A percentile compares a stretch with the other conserved stretches of the same genome.
Conservation (phyloP, 768 basidiomycete species). For the Pleurotus tuber-regium region DNA sequence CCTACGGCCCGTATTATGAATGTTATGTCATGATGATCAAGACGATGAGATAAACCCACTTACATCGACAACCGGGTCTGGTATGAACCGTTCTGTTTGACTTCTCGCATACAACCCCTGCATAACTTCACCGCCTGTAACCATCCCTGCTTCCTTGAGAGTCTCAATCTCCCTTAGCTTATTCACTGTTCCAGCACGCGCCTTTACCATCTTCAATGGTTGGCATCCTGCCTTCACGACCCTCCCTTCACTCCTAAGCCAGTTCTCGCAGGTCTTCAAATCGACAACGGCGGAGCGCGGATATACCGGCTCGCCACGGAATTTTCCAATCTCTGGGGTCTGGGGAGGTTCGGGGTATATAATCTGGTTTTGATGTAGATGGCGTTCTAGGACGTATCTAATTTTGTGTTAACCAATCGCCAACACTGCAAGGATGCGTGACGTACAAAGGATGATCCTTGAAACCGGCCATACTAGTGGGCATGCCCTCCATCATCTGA, state of each 20-base stretch:
- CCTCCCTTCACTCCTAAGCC: conserved; percentile 85
- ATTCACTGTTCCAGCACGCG: conserved; percentile 77
- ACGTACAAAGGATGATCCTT: conserved; percentile 91
- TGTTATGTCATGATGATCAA: too few relatives aligned
- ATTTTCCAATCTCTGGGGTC: conserved; percentile 80
- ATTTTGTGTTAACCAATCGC: not conserved
- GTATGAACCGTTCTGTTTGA: conserved; percentile 82
- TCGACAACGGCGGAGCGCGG: conserved; percentile 79
- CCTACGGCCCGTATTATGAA: conserved; percentile 45
- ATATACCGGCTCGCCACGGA: conserved; percentile 92
- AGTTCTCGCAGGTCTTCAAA: conserved; percentile 90
- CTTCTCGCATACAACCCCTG: conserved; percentile 84
- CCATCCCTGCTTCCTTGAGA: conserved; percentile 38
- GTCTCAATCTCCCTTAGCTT: conserved; percentile 65
- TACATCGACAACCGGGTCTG: conserved; percentile 83
- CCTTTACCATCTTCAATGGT: conserved; percentile 88
- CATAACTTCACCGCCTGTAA: conserved; percentile 55
- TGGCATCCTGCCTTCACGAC: conserved; percentile 70
- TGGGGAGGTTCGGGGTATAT: conserved; percentile 66
- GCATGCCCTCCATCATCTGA: conserved; percentile 90
- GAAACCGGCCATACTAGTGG: conserved; percentile 85
- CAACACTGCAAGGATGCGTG: not conserved
- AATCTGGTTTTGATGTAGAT: conserved; percentile 85
- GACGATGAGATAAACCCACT: conserved; percentile 33
- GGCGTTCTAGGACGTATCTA: conserved; percentile 82